phyloP scores from a whole-genome alignment of 768 basidiomycete genomes.

The Roridomyces roridus region DNA sequence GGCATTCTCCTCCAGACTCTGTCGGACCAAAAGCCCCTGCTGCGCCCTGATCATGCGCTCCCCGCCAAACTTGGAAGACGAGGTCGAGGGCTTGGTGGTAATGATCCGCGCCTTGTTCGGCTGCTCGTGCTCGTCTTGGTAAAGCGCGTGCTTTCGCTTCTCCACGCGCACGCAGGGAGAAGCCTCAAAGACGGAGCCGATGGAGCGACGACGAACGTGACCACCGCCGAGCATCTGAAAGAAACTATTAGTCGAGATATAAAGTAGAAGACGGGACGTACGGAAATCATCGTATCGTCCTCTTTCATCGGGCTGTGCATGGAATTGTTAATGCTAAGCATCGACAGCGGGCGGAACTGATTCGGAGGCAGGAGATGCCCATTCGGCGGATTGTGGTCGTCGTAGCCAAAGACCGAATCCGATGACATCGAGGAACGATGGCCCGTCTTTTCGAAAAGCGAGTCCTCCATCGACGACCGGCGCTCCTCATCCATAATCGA shows the following conservation, averaged over 20 bases:
- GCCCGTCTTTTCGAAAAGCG: conserved; percentile 69
- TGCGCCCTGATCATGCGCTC: conserved; percentile 73
- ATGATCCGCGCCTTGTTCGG: conserved; percentile 56
- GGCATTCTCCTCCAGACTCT: conserved; percentile 71
- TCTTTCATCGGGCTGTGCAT: conserved; percentile 60
- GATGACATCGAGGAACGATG: conserved; percentile 55
- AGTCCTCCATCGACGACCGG: conserved; percentile 52
- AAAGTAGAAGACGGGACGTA: conserved; percentile 39
- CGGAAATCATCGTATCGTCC: conserved; percentile 84
- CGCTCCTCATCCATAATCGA: conserved; percentile 68
- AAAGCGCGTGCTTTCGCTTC: conserved; percentile 60
- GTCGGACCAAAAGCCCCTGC: conserved; percentile 64
- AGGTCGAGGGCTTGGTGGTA: conserved; percentile 69
- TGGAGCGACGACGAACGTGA: conserved; percentile 70
- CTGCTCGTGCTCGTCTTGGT: conserved; percentile 44
- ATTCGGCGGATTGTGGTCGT: conserved; percentile 40
- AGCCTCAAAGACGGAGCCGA: conserved; percentile 68
- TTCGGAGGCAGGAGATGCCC: conserved; percentile 48
- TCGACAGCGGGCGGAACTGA: conserved; percentile 70
- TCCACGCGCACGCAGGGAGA: conserved; percentile 75
- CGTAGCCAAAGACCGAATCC: conserved; percentile 68
- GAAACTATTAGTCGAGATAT: conserved; percentile 4
- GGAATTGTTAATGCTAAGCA: conserved; percentile 55
- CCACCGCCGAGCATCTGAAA: conserved; percentile 83
- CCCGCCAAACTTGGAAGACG: conserved; percentile 67